Base-by-base conservation (phyloP, 495 filamentous ascomycete genomes). In the Achaetomiella virescens region DNA sequence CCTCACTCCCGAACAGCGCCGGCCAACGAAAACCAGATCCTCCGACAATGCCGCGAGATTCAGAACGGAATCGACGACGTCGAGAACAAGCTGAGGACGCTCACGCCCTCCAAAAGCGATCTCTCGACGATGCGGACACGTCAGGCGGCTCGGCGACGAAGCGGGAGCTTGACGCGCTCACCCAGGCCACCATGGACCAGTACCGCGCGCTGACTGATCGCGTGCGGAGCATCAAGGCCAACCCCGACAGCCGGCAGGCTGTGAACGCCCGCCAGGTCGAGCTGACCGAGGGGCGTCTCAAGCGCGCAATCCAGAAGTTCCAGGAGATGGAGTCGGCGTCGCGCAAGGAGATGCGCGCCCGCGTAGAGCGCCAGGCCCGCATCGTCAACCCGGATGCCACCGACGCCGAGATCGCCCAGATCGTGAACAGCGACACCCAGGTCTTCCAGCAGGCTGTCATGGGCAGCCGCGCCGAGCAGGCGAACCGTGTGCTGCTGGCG, bases 331-430 rank as follows among this genome's bases (percentile, higher is more conserved):
- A 97, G 69, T 77, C 77, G 1, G 78, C 83, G 31, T 96, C 88
- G 76, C 81, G 85, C 61, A 84, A 86, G 69, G 83, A 85, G 60
- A 76, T 90, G n/a, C 76, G 84, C 56, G 86, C 86, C 38, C 90
- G 93, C 69, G 85, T 91, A 70, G 87, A 84, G 57, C 82, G 93
- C 48, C 90, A 96, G 62, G 93, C 92, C 70, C 81, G 87, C 55
- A 96, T 97, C 66, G 90, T 93, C 58, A 81, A 82, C 60, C 91
- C 91, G 17, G 85, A 96, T 55, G 89, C 89, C 8, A 83, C 80
- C 53, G 90, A 95, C 25, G 81, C 79, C 51, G 89, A 97, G 67
- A 79, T 97, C 42, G 79, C 82, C 38, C 80, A 85, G 55, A 84
- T 90, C 7, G 82, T 88, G 58, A 75, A 82, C 29, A 76, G 79